Conservation (phyloP, 345 rosid genomes). For the Carallia pectinifolia region DNA sequence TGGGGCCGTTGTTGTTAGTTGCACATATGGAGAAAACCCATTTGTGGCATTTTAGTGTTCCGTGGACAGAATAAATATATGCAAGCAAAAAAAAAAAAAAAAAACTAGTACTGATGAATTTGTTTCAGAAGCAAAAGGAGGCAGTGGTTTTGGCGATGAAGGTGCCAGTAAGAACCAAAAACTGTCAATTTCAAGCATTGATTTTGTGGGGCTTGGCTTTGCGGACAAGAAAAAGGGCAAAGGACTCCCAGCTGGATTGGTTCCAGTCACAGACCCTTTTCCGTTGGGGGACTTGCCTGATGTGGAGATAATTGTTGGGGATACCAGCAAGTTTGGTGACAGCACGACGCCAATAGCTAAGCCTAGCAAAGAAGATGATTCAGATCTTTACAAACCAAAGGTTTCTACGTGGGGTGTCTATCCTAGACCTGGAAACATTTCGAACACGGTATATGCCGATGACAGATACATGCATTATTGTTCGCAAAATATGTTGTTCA, state of each 20-base stretch:
- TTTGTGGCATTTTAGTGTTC: too few species aligned
- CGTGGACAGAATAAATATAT: too few species aligned
- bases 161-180: slow-evolving; percentile 35
- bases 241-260: slow-evolving; percentile 75
- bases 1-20: too few species aligned
- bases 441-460: slow-evolving; percentile 52
- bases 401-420: slow-evolving; percentile 95
- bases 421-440: slow-evolving; percentile 85
- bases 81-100: slow-evolving; percentile 5
- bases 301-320: slow-evolving; percentile 89
- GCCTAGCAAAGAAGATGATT: slow-evolving; percentile 37
- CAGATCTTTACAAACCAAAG: slow-evolving; percentile 71
- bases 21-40: too few species aligned
- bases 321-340: slow-evolving; percentile 50
- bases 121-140: slow-evolving; percentile 42
- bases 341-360: slow-evolving; percentile 21
- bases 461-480: background rate
- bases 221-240: slow-evolving; percentile 70
- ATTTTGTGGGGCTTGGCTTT: slow-evolving; percentile 77
- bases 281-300: slow-evolving; percentile 60
- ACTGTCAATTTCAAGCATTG: slow-evolving; percentile 60
- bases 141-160: slow-evolving; percentile 31
- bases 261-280: slow-evolving; percentile 55
- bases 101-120: background rate
- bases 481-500: background rate